A percentile compares a stretch with the other conserved stretches of the same genome.
These are phyloP conservation scores for Vicia sativa DNA, from an alignment of 306 rosid genomes.

Conservation along the genomic window DNA sequence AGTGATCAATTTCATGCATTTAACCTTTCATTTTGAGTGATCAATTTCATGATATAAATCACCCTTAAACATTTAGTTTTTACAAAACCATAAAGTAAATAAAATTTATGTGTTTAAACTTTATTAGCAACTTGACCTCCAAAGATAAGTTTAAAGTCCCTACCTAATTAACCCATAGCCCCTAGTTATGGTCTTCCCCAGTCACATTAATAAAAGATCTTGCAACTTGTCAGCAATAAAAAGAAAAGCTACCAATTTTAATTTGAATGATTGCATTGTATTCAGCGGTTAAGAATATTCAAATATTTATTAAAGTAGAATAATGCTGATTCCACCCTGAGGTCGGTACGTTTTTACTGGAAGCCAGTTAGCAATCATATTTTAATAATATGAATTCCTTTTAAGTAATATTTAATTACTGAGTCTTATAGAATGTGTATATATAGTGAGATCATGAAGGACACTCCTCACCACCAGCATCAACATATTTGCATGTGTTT, in stretches of 20 bases:
- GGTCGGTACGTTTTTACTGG: background rate
- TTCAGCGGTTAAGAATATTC: background rate
- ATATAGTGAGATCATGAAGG: slow-evolving; percentile 19
- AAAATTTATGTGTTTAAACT: background rate
- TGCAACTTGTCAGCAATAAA: slow-evolving; percentile 13
- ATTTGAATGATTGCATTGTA: slow-evolving; percentile 9
- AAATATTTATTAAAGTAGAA: slow-evolving; percentile 1
- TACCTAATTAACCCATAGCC: slow-evolving; percentile 21
- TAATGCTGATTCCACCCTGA: slow-evolving; percentile 29
- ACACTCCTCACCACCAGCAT: slow-evolving; percentile 29
- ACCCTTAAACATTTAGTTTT: background rate
- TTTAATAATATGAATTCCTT: background rate
- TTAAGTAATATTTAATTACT: background rate
- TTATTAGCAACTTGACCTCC: background rate
- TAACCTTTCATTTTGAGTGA: no score
- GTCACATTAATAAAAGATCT: slow-evolving; percentile 18
- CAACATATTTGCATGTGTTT: slow-evolving; percentile 37
- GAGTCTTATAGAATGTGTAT: slow-evolving; percentile 23
- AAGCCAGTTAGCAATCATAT: background rate
- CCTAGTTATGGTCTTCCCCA: background rate
- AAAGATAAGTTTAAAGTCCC: background rate
- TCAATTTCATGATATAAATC: background rate
- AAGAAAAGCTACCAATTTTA: background rate
- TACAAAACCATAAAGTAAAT: background rate
- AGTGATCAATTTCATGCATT: background rate